Conservation (phyloP, 2,329 filamentous ascomycete genomes). For the Ascochyta rabiei region DNA sequence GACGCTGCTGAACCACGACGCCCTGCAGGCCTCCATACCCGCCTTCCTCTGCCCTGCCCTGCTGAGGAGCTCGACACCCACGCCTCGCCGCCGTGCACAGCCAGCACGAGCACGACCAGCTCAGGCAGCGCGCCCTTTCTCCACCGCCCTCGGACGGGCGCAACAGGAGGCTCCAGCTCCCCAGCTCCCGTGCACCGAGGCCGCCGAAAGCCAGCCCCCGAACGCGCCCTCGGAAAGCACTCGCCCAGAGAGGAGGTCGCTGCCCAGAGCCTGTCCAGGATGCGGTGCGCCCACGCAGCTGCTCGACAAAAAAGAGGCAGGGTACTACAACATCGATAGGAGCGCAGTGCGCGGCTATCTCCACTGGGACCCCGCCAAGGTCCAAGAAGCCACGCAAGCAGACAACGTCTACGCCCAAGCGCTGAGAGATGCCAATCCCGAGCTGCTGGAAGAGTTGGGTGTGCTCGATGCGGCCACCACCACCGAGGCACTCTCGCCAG, state of each 20-base stretch:
- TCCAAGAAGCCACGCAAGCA: conserved; percentile 33
- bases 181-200: conserved; percentile 15
- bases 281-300: conserved; percentile 67
- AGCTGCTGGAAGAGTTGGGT: conserved; percentile 39
- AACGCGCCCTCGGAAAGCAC: background rate
- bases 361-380: conserved; percentile 29
- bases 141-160: conserved; percentile 24
- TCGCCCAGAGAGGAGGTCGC: conserved; percentile 15
- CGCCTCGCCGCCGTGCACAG: conserved; percentile 16
- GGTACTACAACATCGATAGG: conserved; percentile 61
- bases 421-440: conserved; percentile 37
- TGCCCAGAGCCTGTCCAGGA: conserved; percentile 65
- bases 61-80: conserved; percentile 24
- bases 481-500: conserved; percentile 23
- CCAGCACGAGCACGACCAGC: conserved; percentile 6
- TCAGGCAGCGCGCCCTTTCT: conserved; percentile 29
- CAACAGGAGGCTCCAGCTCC: conserved; percentile 24
- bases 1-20: conserved; percentile 35
- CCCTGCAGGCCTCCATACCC: conserved; percentile 33
- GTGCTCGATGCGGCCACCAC: conserved; percentile 26
- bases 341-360: conserved; percentile 54
- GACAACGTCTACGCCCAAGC: conserved; percentile 47
- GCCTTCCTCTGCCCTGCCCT: conserved; percentile 45
- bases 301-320: conserved; percentile 59
- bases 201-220: background rate